These are phyloP conservation scores for Diaporthe citri DNA, from an alignment of 2,329 filamentous ascomycete species.

Conservation along the genomic window DNA sequence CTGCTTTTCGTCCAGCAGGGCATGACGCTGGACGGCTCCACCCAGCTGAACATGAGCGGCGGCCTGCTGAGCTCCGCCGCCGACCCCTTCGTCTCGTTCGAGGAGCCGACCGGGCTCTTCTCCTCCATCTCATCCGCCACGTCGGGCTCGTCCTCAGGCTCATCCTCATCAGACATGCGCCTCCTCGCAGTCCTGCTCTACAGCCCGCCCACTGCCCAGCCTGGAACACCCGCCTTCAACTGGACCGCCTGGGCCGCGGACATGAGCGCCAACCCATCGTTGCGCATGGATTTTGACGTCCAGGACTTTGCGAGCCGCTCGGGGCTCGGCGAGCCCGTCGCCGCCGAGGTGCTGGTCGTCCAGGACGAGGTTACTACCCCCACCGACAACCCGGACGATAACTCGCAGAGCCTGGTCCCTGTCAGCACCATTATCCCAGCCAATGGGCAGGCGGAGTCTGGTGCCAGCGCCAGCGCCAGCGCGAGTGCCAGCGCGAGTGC, in stretches of 20 bases:
- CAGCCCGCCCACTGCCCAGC: conserved; percentile 6
- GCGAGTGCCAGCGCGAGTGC: background rate
- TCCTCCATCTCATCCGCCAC: conserved; percentile 45
- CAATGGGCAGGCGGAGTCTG: background rate
- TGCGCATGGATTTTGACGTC: conserved; percentile 37
- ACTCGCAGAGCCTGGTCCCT: conserved; percentile 31
- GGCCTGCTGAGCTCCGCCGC: conserved; percentile 39
- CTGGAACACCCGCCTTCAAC: conserved; percentile 27
- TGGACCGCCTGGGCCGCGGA: conserved; percentile 37
- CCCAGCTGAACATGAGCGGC: conserved; percentile 38
- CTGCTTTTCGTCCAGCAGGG: conserved; percentile 40
- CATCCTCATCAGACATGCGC: conserved; percentile 38
- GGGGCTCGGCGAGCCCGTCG: conserved; percentile 36
- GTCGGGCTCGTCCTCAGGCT: conserved; percentile 42
- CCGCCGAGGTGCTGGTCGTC: conserved; percentile 36
- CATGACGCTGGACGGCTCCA: conserved; percentile 35
- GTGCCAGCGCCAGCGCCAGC: background rate
- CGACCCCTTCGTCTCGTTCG: conserved; percentile 45
- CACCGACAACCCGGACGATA: conserved; percentile 13
- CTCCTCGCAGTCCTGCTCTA: conserved; percentile 38
- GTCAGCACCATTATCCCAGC: conserved; percentile 33
- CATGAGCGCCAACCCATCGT: conserved; percentile 32
- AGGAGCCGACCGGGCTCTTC: conserved; percentile 36
- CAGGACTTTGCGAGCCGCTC: conserved; percentile 35
- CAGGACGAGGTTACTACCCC: conserved; percentile 28